Evolutionary conservation across 2,329 filamentous ascomycete genomes (phyloP).

Genomic region (Rosellinia necatrix): DNA sequence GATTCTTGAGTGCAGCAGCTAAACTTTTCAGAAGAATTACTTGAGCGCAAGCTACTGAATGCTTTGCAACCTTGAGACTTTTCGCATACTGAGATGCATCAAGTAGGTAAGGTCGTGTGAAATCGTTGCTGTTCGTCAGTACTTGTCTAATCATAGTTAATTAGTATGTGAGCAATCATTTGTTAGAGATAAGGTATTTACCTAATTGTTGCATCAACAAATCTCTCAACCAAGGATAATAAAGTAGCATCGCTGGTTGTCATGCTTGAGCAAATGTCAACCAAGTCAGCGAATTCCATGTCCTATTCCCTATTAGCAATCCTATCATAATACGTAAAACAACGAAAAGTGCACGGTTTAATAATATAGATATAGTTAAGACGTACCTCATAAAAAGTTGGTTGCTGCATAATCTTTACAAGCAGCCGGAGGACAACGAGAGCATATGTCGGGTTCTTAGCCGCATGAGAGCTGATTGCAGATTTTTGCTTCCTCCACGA

Average conservation of each 20-base stretch:
- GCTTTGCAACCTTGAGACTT: constrained; percentile 22
- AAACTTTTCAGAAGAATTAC: constrained; percentile 37
- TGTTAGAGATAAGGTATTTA: constrained; percentile 22
- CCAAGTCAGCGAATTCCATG: constrained; percentile 39
- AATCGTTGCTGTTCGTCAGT: constrained; percentile 30
- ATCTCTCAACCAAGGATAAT: constrained; percentile 31
- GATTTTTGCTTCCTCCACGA: constrained; percentile 40
- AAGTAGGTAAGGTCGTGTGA: constrained; percentile 33
- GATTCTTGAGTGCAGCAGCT: constrained; percentile 27
- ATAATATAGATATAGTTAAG: background rate
- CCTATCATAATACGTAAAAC: background rate
- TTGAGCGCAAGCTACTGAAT: constrained; percentile 18
- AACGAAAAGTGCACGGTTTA: background rate
- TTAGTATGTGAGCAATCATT: background rate
- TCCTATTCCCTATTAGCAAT: constrained; percentile 30
- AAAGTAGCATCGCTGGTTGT: constrained; percentile 20
- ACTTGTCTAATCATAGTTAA: constrained; percentile 37
- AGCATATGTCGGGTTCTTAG: constrained; percentile 31
- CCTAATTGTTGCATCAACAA: constrained; percentile 38
- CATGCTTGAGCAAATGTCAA: constrained; percentile 32
- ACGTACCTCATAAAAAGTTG: constrained; percentile 41
- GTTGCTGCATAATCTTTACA: constrained; percentile 38
- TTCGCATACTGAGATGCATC: constrained; percentile 33
- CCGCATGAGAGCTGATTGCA: constrained; percentile 28
- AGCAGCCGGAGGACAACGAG: constrained; percentile 36